A percentile compares a stretch with the other conserved stretches of the same genome.
phyloP scores from a whole-genome alignment of 1,139 yeast genomes.

The Suhomyces yuchorum region DNA sequence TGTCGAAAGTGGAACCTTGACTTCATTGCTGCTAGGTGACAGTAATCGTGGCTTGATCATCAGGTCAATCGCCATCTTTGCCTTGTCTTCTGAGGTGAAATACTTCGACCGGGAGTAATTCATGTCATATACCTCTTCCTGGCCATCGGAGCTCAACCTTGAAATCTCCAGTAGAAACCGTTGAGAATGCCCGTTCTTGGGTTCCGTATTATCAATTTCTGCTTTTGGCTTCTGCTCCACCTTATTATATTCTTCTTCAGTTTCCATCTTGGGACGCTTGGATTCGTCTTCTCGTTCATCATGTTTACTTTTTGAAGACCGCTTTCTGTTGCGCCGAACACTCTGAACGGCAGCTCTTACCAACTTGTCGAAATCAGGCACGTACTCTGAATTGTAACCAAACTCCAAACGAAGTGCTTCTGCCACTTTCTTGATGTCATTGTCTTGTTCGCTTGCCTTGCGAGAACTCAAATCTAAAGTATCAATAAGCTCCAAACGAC shows the following conservation, averaged over 20 bases:
- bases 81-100: constrained; percentile 37
- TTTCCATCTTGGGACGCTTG: constrained; percentile 2
- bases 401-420: constrained; percentile 74
- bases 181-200: constrained; percentile 3
- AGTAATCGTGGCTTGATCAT: constrained; percentile 39
- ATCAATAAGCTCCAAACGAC: constrained; percentile 86
- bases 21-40: background rate
- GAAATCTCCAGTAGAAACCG: constrained; percentile 41
- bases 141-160: constrained; percentile 36
- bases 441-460: constrained; percentile 93
- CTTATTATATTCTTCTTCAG: background rate
- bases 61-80: constrained; percentile 40
- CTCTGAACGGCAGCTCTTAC: constrained; percentile 91
- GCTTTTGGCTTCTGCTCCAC: background rate
- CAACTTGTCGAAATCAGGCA: constrained; percentile 79
- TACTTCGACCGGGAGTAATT: constrained; percentile 36
- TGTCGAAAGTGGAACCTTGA: constrained; percentile 12
- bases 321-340: constrained; percentile 47
- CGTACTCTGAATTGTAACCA: constrained; percentile 57
- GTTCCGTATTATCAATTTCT: background rate
- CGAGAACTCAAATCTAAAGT: constrained; percentile 70
- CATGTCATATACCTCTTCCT: constrained; percentile 36
- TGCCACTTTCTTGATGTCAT: constrained; percentile 75
- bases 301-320: constrained; percentile 36
- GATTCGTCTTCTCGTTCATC: constrained; percentile 15